phyloP scores from a whole-genome alignment of 2,329 filamentous ascomycete species.

The Colletotrichum ledebouriae region DNA sequence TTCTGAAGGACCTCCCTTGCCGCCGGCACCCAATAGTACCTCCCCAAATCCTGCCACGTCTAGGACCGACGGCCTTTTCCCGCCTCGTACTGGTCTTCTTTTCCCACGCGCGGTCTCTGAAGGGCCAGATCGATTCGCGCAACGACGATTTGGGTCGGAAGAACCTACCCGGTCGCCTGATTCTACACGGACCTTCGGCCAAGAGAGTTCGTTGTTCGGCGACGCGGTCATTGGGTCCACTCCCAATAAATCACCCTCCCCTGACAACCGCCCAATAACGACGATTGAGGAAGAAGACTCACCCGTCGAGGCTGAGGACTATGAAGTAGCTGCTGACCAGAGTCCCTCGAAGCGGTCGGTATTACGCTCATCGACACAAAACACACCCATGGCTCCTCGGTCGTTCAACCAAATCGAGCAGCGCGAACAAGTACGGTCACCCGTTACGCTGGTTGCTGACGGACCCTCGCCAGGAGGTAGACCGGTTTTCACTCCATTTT shows the following conservation, averaged over 20 bases:
- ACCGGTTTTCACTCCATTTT: background rate
- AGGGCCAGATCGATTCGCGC: background rate
- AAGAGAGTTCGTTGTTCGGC: slow-evolving; percentile 40
- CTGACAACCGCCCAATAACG: background rate
- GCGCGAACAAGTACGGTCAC: slow-evolving; percentile 14
- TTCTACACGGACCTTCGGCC: slow-evolving; percentile 37
- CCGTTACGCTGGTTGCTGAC: slow-evolving; percentile 24
- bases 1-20: slow-evolving; percentile 2
- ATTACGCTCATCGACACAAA: background rate
- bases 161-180: slow-evolving; percentile 17
- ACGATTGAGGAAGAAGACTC: slow-evolving; percentile 33
- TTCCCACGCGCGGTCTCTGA: slow-evolving; percentile 32
- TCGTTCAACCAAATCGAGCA: background rate
- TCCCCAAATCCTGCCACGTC: background rate
- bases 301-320: background rate
- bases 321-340: background rate
- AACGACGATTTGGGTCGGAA: slow-evolving; percentile 4
- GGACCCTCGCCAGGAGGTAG: background rate
- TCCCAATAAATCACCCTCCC: background rate
- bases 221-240: slow-evolving; percentile 28
- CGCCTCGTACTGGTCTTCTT: slow-evolving; percentile 9
- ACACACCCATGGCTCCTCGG: slow-evolving; percentile 21
- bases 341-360: slow-evolving; percentile 16
- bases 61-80: background rate
- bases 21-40: background rate